Conservation (phyloP, 1,284 basidiomycete species). For the Boletus mariae region DNA sequence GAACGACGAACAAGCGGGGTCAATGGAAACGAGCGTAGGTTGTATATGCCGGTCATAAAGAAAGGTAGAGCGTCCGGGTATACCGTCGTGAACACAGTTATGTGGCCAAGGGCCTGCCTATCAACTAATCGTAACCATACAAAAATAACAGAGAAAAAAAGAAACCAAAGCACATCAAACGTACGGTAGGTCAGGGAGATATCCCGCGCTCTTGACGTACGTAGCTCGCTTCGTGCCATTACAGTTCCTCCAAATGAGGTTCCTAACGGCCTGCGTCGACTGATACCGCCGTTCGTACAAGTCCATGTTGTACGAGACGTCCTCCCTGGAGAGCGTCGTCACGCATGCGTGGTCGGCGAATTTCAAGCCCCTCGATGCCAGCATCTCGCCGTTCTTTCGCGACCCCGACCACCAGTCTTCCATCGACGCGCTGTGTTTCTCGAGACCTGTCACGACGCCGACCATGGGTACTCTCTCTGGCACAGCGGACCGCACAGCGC, state of each 20-base stretch:
- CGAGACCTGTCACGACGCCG: conserved; percentile 30
- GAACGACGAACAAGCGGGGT: conserved; percentile 20
- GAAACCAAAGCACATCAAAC: conserved; percentile 1
- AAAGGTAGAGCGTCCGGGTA: conserved; percentile 19
- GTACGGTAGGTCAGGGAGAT: conserved; percentile 27
- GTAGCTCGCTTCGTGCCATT: conserved; percentile 30
- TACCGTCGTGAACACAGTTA: conserved; percentile 16
- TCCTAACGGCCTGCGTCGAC: conserved; percentile 26
- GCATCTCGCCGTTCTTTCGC: conserved; percentile 27
- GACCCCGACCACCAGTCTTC: conserved; percentile 31
- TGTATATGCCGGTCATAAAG: conserved; percentile 13
- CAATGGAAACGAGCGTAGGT: conserved; percentile 22
- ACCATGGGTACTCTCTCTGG: conserved; percentile 33
- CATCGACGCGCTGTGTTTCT: conserved; percentile 29
- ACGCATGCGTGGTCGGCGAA: conserved; percentile 33
- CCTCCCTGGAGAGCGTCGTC: conserved; percentile 31
- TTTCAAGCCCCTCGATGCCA: conserved; percentile 24
- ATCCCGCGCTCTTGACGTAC: conserved; percentile 30
- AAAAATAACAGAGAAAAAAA: conserved; percentile 1
- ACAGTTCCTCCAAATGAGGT: conserved; percentile 31
- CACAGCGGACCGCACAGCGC: conserved; percentile 23
- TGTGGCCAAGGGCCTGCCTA: conserved; percentile 24
- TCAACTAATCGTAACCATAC: conserved; percentile 17
- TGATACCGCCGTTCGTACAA: conserved; percentile 31
- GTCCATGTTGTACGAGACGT: conserved; percentile 33